Percentiles rank a stretch among this genome's conserved stretches.
Evolutionary conservation across 1,284 basidiomycete genomes (phyloP).

Genomic region (Puccinia sorghi): DNA sequence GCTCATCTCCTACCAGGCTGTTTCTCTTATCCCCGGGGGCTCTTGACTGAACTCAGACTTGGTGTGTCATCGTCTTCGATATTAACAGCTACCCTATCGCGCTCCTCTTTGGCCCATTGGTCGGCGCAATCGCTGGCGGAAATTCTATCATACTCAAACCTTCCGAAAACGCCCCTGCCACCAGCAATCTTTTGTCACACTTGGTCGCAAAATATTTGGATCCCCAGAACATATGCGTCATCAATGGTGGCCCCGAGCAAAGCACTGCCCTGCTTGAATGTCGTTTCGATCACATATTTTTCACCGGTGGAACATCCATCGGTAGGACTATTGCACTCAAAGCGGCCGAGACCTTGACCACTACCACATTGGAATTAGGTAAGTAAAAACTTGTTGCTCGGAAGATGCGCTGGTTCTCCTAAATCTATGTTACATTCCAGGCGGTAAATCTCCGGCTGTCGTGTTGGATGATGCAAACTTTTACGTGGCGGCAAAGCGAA

Average conservation of each 20-base stretch:
- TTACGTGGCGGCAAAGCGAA: slow-evolving; percentile 57
- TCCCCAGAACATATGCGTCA: slow-evolving; percentile 56
- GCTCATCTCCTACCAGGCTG: slow-evolving; percentile 41
- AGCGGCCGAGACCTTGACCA: slow-evolving; percentile 59
- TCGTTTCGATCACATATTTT: slow-evolving; percentile 60
- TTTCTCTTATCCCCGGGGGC: too few species aligned
- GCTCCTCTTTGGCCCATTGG: slow-evolving; percentile 58
- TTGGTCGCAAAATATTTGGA: slow-evolving; percentile 60
- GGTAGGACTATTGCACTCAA: slow-evolving; percentile 59
- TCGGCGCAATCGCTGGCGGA: slow-evolving; percentile 60
- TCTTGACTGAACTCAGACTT: slow-evolving; percentile 3
- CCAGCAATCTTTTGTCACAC: slow-evolving; percentile 56
- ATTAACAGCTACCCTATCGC: slow-evolving; percentile 45
- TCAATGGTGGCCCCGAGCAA: slow-evolving; percentile 59
- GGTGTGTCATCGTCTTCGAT: not conserved
- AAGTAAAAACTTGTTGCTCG: slow-evolving; percentile 56
- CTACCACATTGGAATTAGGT: slow-evolving; percentile 58
- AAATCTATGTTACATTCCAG: not conserved
- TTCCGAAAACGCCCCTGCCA: slow-evolving; percentile 57
- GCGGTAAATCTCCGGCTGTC: slow-evolving; percentile 60
- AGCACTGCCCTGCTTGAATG: slow-evolving; percentile 58
- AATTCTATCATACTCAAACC: slow-evolving; percentile 59
- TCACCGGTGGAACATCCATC: slow-evolving; percentile 59
- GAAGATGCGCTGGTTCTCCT: too few species aligned
- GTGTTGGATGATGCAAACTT: slow-evolving; percentile 60